Evolutionary conservation across 163 green algal genomes (phyloP).

Genomic region (Scenedesmus sp.): DNA sequence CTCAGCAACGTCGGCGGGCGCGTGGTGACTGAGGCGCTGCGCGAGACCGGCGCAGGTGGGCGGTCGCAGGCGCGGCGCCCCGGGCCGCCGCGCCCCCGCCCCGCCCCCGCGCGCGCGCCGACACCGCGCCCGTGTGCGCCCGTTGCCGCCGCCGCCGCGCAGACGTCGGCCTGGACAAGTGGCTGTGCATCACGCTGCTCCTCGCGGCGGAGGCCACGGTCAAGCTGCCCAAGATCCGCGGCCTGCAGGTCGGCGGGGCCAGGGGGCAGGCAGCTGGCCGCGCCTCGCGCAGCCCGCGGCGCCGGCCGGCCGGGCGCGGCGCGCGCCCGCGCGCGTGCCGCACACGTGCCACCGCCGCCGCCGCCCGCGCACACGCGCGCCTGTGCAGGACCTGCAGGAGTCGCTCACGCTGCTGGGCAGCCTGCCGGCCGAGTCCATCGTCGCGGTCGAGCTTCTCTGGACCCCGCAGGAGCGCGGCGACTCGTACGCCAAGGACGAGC

Average conservation of each 20-base stretch:
- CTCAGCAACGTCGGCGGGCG: conserved; percentile 87
- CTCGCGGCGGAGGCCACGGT: conserved; percentile 75
- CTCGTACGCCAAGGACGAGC: conserved; percentile 72
- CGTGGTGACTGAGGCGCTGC: not conserved
- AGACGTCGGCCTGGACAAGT: conserved; percentile 61
- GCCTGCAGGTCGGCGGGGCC: conserved; percentile 6
- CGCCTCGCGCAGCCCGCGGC: too few species aligned
- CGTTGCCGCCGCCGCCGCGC: not conserved
- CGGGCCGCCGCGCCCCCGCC: too few species aligned
- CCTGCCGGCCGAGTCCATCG: conserved; percentile 62
- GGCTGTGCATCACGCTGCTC: conserved; percentile 81
- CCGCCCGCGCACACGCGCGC: too few species aligned
- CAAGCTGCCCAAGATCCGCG: conserved; percentile 75
- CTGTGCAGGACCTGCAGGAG: conserved; percentile 73
- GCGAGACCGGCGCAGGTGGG: conserved; percentile 8
- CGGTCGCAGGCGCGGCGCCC: too few species aligned
- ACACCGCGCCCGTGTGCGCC: not conserved
- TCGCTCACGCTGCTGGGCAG: conserved; percentile 66
- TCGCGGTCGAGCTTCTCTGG: conserved; percentile 98
- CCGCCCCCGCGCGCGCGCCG: too few species aligned
- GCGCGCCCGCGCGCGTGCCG: too few species aligned
- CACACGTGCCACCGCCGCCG: too few species aligned
- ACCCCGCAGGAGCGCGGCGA: conserved; percentile 84
- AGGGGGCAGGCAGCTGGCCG: too few species aligned
- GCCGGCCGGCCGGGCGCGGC: too few species aligned